Percentiles rank a stretch among this genome's conserved stretches.
phyloP scores from a whole-genome alignment of 2,329 filamentous ascomycete genomes.

The Aquanectria penicillioides region DNA sequence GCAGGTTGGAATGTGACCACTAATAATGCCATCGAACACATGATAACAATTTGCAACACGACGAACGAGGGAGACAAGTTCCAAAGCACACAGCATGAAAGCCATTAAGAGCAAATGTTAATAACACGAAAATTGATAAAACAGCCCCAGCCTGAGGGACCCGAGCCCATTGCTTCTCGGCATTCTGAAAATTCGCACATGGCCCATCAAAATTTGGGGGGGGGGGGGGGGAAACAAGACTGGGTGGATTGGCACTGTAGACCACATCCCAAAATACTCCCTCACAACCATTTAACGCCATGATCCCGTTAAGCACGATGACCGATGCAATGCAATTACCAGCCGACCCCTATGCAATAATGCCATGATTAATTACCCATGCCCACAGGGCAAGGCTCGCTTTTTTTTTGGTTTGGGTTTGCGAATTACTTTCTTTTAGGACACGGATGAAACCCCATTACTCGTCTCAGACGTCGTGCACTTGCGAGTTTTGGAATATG shows the following conservation, averaged over 20 bases:
- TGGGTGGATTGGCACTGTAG: slow-evolving; percentile 13
- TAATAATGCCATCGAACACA: slow-evolving; percentile 7
- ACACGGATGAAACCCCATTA: slow-evolving; percentile 37
- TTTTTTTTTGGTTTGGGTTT: slow-evolving; percentile 30
- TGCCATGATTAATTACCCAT: slow-evolving; percentile 47
- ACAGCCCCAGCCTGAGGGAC: slow-evolving; percentile 2
- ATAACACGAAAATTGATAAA: slow-evolving; percentile 21
- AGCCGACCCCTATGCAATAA: slow-evolving; percentile 45
- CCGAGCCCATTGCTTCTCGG: slow-evolving; percentile 18
- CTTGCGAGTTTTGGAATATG: slow-evolving; percentile 32
- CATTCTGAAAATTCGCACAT: slow-evolving; percentile 23
- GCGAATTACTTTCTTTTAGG: slow-evolving; percentile 45
- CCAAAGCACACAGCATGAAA: slow-evolving; percentile 12
- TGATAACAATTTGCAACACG: neutral
- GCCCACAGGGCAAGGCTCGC: slow-evolving; percentile 32
- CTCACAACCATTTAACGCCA: slow-evolving; percentile 43
- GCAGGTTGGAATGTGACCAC: too few relatives aligned
- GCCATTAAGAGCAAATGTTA: slow-evolving; percentile 22
- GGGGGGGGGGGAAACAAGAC: too few relatives aligned
- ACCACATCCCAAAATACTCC: slow-evolving; percentile 20
- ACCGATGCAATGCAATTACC: slow-evolving; percentile 44
- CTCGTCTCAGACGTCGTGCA: slow-evolving; percentile 39
- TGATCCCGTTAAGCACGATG: slow-evolving; percentile 39
- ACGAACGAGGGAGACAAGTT: neutral
- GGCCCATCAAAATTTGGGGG: slow-evolving; percentile 19